A percentile compares a stretch with the other conserved stretches of the same genome.
Conservation (phyloP, 2,329 filamentous ascomycete species). For the Talaromyces pinophilus region DNA sequence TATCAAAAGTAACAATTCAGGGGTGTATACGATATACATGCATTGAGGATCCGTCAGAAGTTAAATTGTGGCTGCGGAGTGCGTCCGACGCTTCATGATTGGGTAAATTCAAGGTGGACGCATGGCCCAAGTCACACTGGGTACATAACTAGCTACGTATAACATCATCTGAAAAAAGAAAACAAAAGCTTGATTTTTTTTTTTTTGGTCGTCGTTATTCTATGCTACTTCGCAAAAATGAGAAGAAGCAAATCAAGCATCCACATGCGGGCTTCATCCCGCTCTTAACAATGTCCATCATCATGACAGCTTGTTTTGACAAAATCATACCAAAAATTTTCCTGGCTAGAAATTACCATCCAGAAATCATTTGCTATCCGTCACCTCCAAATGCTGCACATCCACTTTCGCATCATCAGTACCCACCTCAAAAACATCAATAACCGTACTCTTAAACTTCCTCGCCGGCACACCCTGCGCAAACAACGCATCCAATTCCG, state of each 20-base stretch:
- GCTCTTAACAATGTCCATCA: not conserved
- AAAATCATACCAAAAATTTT: not conserved
- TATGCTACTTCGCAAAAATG: too few species aligned
- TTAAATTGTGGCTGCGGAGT: not conserved
- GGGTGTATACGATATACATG: not conserved
- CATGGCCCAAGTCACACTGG: not conserved
- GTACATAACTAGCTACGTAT: too few species aligned
- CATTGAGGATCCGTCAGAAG: not conserved
- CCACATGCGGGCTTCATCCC: not conserved
- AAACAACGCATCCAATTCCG: slow-evolving; percentile 52
- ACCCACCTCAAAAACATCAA: slow-evolving; percentile 55
- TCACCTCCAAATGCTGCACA: not conserved
- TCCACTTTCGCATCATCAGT: not conserved
- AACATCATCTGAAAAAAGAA: too few species aligned
- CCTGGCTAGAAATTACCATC: not conserved
- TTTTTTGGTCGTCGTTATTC: too few species aligned
- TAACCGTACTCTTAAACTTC: slow-evolving; percentile 64
- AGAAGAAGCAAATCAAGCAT: not conserved
- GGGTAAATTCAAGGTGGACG: not conserved
- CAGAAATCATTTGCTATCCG: not conserved
- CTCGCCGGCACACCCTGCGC: slow-evolving; percentile 69
- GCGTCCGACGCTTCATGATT: not conserved
- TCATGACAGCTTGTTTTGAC: not conserved
- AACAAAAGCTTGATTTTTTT: too few species aligned
- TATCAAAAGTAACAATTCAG: not conserved